These are phyloP conservation scores for Ensete ventricosum DNA, from an alignment of 176 grass and related monocot genomes.

Conservation along the genomic window DNA sequence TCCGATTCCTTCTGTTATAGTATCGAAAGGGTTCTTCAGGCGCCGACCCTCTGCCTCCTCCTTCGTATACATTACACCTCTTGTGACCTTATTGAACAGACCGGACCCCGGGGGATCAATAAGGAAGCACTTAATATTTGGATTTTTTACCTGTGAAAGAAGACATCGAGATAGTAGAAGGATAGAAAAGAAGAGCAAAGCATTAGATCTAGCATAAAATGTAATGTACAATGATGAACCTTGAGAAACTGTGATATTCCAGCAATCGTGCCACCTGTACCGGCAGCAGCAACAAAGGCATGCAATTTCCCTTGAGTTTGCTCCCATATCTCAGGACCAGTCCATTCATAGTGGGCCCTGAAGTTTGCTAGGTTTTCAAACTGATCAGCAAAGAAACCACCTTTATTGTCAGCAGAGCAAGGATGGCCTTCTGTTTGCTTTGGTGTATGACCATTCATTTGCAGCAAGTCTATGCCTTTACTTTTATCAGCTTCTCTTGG, in stretches of 20 bases:
- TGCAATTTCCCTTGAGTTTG: constrained; percentile 59
- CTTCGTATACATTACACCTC: constrained; percentile 94
- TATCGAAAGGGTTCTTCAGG: constrained; percentile 93
- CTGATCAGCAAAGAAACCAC: constrained; percentile 91
- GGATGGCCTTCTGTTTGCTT: constrained; percentile 3
- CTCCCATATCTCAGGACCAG: constrained; percentile 93
- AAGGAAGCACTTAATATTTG: constrained; percentile 72
- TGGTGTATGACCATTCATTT: constrained; percentile 21
- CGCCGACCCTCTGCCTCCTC: constrained; percentile 93
- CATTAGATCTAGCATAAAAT: constrained; percentile 6
- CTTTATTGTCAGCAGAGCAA: constrained; percentile 34
- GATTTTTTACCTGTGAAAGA: constrained; percentile 58
- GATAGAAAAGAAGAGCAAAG: constrained; percentile 14
- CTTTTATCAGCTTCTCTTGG: constrained; percentile 15
- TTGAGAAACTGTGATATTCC: constrained; percentile 86
- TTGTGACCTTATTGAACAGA: constrained; percentile 88
- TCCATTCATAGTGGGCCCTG: constrained; percentile 82
- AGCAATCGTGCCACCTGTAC: constrained; percentile 87
- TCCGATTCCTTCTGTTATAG: constrained; percentile 94
- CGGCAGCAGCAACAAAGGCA: constrained; percentile 81
- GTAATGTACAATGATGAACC: constrained; percentile 38
- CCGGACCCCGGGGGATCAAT: constrained; percentile 89
- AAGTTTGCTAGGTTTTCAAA: constrained; percentile 97
- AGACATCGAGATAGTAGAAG: constrained; percentile 19
- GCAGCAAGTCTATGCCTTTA: constrained; percentile 18